A percentile compares a stretch with the other conserved stretches of the same genome.
These are phyloP conservation scores for Pythium myriotylum DNA, from an alignment of 352 stramenopile species.

Conservation along the genomic window DNA sequence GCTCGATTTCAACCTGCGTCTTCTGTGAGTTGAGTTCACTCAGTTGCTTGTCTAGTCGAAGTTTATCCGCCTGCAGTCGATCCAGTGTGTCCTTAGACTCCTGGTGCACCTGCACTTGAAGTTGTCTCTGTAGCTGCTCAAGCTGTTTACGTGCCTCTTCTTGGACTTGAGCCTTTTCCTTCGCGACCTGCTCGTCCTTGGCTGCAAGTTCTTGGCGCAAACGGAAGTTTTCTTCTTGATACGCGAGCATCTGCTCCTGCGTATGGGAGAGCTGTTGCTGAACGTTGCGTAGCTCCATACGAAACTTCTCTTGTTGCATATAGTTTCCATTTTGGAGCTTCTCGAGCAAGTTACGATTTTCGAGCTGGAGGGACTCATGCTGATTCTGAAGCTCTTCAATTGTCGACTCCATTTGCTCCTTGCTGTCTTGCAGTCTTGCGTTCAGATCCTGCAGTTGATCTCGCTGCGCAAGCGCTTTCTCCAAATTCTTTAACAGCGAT, in stretches of 20 bases:
- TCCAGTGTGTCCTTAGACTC: slow-evolving; percentile 55
- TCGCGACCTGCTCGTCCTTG: slow-evolving; percentile 59
- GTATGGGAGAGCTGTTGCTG: slow-evolving; percentile 67
- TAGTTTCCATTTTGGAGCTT: slow-evolving; percentile 69
- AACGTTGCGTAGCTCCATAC: slow-evolving; percentile 57
- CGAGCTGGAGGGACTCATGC: slow-evolving; percentile 61
- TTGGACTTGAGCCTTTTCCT: slow-evolving; percentile 58
- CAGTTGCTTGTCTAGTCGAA: slow-evolving; percentile 45
- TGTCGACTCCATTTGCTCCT: slow-evolving; percentile 51
- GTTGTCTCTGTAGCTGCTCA: slow-evolving; percentile 54
- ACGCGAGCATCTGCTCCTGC: slow-evolving; percentile 72
- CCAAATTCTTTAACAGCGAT: slow-evolving; percentile 70
- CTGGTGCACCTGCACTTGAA: slow-evolving; percentile 61
- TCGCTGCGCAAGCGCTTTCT: slow-evolving; percentile 69
- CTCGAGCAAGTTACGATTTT: slow-evolving; percentile 70
- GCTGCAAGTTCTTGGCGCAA: slow-evolving; percentile 52
- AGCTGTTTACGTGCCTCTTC: slow-evolving; percentile 65
- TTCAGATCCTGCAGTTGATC: slow-evolving; percentile 68
- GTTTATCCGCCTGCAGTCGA: slow-evolving; percentile 46
- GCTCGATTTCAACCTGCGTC: slow-evolving; percentile 57
- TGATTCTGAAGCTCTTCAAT: slow-evolving; percentile 65
- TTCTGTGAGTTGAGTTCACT: slow-evolving; percentile 43
- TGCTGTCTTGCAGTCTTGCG: slow-evolving; percentile 47
- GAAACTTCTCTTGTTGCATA: slow-evolving; percentile 74
- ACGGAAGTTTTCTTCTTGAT: slow-evolving; percentile 70